Evolutionary conservation across 2,329 filamentous ascomycete species (phyloP), one percentile per base, ranked within the genome.

Genomic region (Verticillium dahliae): DNA sequence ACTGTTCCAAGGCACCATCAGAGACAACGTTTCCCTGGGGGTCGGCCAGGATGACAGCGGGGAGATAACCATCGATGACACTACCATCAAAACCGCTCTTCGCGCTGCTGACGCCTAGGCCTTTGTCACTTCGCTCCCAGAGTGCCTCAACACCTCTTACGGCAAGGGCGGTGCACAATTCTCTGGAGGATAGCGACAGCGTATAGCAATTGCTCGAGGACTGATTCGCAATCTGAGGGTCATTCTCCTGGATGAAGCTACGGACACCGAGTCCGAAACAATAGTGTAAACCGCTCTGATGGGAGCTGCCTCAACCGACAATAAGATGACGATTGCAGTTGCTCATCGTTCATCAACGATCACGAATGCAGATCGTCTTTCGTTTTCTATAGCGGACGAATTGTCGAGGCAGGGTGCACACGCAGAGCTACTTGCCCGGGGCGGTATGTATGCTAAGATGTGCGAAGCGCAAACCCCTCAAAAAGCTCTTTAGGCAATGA

Each of bases 401-500:
- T 89, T 38, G 75, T 85, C 1, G 86, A 89, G 68, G 73, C 77
- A 58, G 86, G 88, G 22, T 22, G 80, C 80, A 14, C 85, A 90
- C 69, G 75, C 77, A 4, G 83, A 87, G 67, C 73, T 89, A 65
- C 73, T 88, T 39, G 70, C 70, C 4, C 70, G 66, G 63, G 73
- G 73, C 50, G 81, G 81, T 0, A 65, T 78, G 56, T 85, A 85
- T 31, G 50, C 41, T 22, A 62, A 62, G 34, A 61, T 62, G 61
- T 62, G 61, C 15, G 39, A 62, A 45, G 61, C 58, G 13, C 62
- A 63, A 35, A 55, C 15, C 15, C 35, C 41, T 14, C 38, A 41
- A 15, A 41, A 31, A 31, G 27, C 27, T 31, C 27, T 31, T 4
- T 31, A 31, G 27, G 27, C 27, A 31, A 4, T 31, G 4, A 31